Evolutionary conservation across 805 yeast species (phyloP), one percentile per base, ranked within the genome.

Genomic region (Ogataea angusta): DNA sequence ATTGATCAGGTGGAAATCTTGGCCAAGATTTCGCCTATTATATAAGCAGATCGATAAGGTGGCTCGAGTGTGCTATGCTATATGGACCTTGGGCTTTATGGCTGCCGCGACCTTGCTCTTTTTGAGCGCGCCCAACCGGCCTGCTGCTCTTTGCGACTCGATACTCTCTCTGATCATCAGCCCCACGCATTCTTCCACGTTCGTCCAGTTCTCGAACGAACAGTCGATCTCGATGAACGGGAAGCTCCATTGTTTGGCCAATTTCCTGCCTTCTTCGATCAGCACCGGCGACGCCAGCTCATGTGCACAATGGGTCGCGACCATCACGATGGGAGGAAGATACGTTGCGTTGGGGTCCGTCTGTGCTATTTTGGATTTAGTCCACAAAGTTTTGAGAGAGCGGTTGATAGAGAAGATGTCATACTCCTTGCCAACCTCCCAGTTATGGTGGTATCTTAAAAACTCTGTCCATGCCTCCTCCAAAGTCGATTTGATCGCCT

Each of bases 401-500:
- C 73, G 67, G 43, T 80, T 71, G 22, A 84, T 50, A 0, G 85
- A 78, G 50, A 77, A 80, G 0, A 80, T 69, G 54, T 84, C 93
- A 29, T 75, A 73, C 56, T 84, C 93, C 52, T 76, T 69, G 3
- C 88, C 87, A 30, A 67, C 65, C 36, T 77, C 73, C 83, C 87
- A 79, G 24, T 68, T 66, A 17, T 62, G 64, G 46, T 73, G 72
- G 54, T 76, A 84, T 8, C 69, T 67, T 39, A 73, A 59, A 53
- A 71, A 84, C 52, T 82, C 89, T 24, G 65, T 69, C 93, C 93
- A 84, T 1, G 90, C 91, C 46, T 83, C 88, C 10, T 70, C 68
- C 15, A 84, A 67, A 1, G 85, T 76, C 4, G 68, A 69, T 48
- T 78, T 71, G 43, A 83, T 75, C 1, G 70, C 63, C 19, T 74